These are phyloP conservation scores for Nannizzia gypsea DNA, from an alignment of 2,329 filamentous ascomycete genomes.

Conservation along the genomic window DNA sequence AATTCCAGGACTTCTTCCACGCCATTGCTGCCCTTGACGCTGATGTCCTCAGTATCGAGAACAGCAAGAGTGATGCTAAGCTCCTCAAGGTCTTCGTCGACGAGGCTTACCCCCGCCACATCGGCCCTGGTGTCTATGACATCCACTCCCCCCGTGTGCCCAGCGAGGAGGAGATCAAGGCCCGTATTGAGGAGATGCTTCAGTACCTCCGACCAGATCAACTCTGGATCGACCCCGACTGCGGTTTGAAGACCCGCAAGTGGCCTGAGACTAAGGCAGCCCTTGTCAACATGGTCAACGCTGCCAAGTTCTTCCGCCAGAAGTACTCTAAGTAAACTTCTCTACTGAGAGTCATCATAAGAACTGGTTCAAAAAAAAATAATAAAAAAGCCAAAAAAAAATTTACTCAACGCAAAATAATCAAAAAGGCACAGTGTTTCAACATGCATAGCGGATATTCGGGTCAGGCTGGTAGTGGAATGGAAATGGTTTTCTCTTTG, in stretches of 20 bases:
- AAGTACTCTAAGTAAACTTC: constrained; percentile 56
- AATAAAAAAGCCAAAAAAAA: not conserved
- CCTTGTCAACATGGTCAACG: constrained; percentile 92
- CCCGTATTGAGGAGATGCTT: constrained; percentile 96
- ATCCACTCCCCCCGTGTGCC: constrained; percentile 99
- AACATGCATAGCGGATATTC: constrained; percentile 15
- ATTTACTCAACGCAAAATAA: not conserved
- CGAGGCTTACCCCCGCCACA: constrained; percentile 93
- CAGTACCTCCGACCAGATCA: constrained; percentile 94
- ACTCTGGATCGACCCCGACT: constrained; percentile 99
- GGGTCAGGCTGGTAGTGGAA: constrained; percentile 11
- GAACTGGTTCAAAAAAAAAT: not conserved
- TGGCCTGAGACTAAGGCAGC: constrained; percentile 98
- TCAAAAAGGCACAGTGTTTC: constrained; percentile 12
- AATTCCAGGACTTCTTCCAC: constrained; percentile 99
- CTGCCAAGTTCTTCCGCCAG: constrained; percentile 89
- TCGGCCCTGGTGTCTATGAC: constrained; percentile 98
- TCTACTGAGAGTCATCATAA: not conserved
- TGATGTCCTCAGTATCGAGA: constrained; percentile 98
- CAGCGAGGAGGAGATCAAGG: constrained; percentile 95
- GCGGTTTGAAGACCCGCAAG: constrained; percentile 96
- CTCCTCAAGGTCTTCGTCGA: constrained; percentile 97
- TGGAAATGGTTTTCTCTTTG: constrained; percentile 17
- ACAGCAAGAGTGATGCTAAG: constrained; percentile 99
- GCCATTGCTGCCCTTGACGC: constrained; percentile 96